Evolutionary conservation across 768 basidiomycete species (phyloP).

Genomic region (Fomitopsis pulvina): DNA sequence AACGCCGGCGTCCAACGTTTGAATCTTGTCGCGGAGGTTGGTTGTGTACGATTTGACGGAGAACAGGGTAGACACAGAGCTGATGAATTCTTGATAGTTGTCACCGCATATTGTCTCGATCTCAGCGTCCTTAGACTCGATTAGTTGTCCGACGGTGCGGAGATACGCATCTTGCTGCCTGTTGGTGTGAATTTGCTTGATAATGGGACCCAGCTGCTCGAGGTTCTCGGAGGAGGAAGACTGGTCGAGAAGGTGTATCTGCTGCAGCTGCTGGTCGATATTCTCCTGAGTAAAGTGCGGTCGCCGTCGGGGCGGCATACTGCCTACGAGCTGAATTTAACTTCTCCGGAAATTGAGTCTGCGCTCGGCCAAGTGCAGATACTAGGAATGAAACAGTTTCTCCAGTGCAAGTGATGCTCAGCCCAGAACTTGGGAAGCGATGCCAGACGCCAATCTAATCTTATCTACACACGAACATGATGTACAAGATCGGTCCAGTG

Average conservation of each 20-base stretch:
- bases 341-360: too few species aligned
- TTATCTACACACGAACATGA: background rate
- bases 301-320: constrained; percentile 72
- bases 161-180: constrained; percentile 88
- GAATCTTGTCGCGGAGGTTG: constrained; percentile 86
- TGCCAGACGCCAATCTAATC: background rate
- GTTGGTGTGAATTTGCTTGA: constrained; percentile 87
- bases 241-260: constrained; percentile 83
- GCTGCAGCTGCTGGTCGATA: constrained; percentile 86
- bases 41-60: constrained; percentile 95
- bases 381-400: too few species aligned
- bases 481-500: background rate
- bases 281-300: constrained; percentile 73
- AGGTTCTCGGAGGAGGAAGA: constrained; percentile 90
- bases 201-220: constrained; percentile 91
- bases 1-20: constrained; percentile 82
- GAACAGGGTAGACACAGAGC: constrained; percentile 93
- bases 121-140: constrained; percentile 91
- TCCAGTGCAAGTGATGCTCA: too few species aligned
- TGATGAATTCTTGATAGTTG: constrained; percentile 97
- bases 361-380: too few species aligned
- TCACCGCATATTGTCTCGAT: constrained; percentile 94
- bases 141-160: constrained; percentile 76
- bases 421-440: too few species aligned
- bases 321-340: background rate